Evolutionary conservation across 2,329 filamentous ascomycete genomes (phyloP).

Genomic region (Zalaria obscura): DNA sequence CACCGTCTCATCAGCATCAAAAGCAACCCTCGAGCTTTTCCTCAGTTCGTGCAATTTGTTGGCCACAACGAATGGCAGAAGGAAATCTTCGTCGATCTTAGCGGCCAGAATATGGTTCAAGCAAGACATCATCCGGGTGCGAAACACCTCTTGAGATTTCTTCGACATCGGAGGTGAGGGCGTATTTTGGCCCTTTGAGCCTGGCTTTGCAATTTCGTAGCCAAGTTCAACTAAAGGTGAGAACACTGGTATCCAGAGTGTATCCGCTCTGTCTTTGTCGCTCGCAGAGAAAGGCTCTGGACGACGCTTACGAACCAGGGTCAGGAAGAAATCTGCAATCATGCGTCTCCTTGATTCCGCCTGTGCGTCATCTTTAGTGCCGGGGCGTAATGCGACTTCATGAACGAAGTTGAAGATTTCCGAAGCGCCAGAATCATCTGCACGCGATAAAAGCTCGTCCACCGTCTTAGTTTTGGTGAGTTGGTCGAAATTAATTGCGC

Average conservation of each 20-base stretch:
- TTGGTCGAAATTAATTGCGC: constrained; percentile 70
- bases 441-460: constrained; percentile 54
- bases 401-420: constrained; percentile 41
- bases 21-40: neutral
- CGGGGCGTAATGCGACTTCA: constrained; percentile 30
- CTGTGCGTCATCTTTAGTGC: constrained; percentile 26
- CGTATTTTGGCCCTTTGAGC: constrained; percentile 9
- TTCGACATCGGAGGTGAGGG: constrained; percentile 26
- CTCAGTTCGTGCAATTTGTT: neutral
- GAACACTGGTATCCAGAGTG: constrained; percentile 11
- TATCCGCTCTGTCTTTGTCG: neutral
- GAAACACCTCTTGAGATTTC: constrained; percentile 35
- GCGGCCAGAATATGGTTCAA: constrained; percentile 33
- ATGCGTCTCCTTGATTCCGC: constrained; percentile 32
- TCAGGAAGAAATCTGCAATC: constrained; percentile 39
- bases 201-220: constrained; percentile 18
- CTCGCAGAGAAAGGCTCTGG: constrained; percentile 11
- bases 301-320: constrained; percentile 28
- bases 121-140: constrained; percentile 40
- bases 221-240: constrained; percentile 19
- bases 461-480: constrained; percentile 75
- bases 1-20: constrained; percentile 3
- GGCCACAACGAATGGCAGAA: neutral
- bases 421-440: constrained; percentile 34
- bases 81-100: constrained; percentile 5